Base-by-base conservation (phyloP, 768 basidiomycete genomes). In the Trametes elegans region DNA sequence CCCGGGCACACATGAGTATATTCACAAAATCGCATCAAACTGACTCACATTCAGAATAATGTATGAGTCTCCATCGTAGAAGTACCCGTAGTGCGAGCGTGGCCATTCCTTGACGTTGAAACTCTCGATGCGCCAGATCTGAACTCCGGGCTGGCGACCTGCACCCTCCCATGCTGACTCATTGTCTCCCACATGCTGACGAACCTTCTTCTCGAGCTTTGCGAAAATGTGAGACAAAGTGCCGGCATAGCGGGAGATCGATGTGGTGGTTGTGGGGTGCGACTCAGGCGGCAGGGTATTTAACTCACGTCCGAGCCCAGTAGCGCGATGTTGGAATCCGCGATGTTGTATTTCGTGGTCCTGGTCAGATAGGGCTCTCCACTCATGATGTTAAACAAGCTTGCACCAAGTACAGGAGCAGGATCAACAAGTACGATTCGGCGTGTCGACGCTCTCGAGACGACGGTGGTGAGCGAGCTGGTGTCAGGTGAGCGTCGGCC, bases 41-140 rank as follows among this genome's bases (percentile, higher is more conserved):
- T 26, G 7, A 67, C 78, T 59, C 58, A 83, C 84, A 64, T 84
- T 74, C 27, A 85, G 68, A n/a, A 85, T 70, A 50, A 87, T 80
- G 60, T 85, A 86, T 1, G 82, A 83, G 66, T 86, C 83, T 1
- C 82, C 85, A 58, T 79, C 76, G 61, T 84, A 87, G 69, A 86
- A 85, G 7, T 71, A 71, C 7, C 84, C 82, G 40, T 72, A 67
- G 14, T 74, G 68, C 19, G 79, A 72, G 61, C 76, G 69, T 3
- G 81, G 79, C 81, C 81, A 84, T 19, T 74, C 71, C 24, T 79
- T 74, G 34, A 84, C 73, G 28, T 68, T 65, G 62, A 84, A 85
- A 42, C 81, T 73, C 62, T 85, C 81, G 44, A 84, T 77, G 14
- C 81, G 70, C 84, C 83, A 86, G 1, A 81, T 78, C 63, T 81